Evolutionary conservation across 1,139 yeast species (phyloP).

Genomic region (Sugiyamaella sp.): DNA sequence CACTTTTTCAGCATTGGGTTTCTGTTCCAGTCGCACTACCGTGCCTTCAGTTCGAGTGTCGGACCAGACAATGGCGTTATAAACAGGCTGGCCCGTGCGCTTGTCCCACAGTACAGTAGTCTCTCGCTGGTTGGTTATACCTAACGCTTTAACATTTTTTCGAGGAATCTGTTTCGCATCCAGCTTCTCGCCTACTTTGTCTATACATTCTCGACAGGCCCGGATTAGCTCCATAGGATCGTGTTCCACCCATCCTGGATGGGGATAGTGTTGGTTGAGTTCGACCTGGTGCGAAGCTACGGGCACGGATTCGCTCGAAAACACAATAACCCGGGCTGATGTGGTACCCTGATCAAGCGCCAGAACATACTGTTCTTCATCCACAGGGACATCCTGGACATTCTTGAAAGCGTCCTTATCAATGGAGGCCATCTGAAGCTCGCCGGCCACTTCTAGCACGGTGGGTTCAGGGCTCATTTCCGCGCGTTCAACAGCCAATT

Average conservation of each 20-base stretch:
- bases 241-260: conserved; percentile 83
- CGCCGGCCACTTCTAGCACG: conserved; percentile 4
- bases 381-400: background rate
- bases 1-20: conserved; percentile 63
- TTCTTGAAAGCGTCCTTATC: conserved; percentile 3
- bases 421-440: conserved; percentile 1
- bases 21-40: conserved; percentile 58
- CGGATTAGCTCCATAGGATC: conserved; percentile 84
- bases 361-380: conserved; percentile 35
- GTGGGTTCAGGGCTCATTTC: background rate
- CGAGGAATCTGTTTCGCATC: conserved; percentile 37
- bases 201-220: conserved; percentile 55
- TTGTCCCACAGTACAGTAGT: conserved; percentile 91
- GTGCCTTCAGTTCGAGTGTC: conserved; percentile 84
- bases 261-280: conserved; percentile 48
- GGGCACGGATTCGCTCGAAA: conserved; percentile 72
- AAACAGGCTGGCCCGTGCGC: conserved; percentile 78
- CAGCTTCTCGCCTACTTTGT: conserved; percentile 42
- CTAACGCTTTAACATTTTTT: conserved; percentile 52
- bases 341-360: conserved; percentile 94
- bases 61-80: conserved; percentile 94
- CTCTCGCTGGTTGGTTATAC: conserved; percentile 95
- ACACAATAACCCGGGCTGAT: conserved; percentile 86
- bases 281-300: conserved; percentile 89
- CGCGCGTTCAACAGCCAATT: background rate